phyloP scores from a whole-genome alignment of 208 protist genomes.

The Trypanosoma rangeli region DNA sequence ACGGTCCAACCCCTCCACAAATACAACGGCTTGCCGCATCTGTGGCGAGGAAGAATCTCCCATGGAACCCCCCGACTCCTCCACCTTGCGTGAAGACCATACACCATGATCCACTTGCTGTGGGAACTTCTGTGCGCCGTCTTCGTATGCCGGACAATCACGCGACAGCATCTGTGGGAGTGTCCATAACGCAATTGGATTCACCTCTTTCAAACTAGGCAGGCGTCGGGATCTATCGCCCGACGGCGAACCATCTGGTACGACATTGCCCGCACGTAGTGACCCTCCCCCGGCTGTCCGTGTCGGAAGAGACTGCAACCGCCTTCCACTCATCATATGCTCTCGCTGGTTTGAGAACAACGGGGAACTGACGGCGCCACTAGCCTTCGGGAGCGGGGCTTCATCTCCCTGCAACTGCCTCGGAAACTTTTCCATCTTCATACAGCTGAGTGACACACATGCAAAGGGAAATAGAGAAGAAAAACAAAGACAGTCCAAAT shows the following conservation, averaged over 20 bases:
- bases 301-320: not conserved
- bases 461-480: too few species aligned
- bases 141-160: not conserved
- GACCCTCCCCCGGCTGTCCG: too few species aligned
- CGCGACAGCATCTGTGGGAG: not conserved
- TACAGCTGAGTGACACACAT: too few species aligned
- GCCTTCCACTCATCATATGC: not conserved
- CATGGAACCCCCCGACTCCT: not conserved
- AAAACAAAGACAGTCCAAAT: too few species aligned
- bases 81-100: not conserved
- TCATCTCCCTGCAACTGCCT: too few species aligned
- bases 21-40: not conserved
- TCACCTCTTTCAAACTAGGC: not conserved
- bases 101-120: not conserved
- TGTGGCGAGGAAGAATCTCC: not conserved
- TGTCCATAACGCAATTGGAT: not conserved
- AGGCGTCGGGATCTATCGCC: not conserved
- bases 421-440: not conserved
- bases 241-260: not conserved
- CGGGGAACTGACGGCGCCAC: too few species aligned
- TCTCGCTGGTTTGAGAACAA: not conserved
- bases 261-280: not conserved
- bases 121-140: not conserved
- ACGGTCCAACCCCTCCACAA: not conserved
- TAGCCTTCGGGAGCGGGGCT: too few species aligned